phyloP scores from a whole-genome alignment of 768 basidiomycete genomes.

The Antrodiella citrinella region DNA sequence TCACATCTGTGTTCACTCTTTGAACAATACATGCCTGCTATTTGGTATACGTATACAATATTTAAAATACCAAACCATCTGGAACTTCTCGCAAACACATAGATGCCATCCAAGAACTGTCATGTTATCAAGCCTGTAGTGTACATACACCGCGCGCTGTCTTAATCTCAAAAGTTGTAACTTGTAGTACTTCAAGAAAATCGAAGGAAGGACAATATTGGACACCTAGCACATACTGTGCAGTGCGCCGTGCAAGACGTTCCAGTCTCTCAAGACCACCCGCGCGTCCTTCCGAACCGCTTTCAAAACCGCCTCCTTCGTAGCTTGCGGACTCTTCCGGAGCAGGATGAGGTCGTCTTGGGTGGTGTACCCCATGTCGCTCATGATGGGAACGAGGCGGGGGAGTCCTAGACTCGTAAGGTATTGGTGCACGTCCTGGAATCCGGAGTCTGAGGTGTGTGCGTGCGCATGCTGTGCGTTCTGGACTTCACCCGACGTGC shows the following conservation, averaged over 20 bases:
- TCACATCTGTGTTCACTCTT: no score
- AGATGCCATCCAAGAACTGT: no score
- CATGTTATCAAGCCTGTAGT: background rate
- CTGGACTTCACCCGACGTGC: no score
- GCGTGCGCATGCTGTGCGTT: no score
- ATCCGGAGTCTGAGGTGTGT: no score
- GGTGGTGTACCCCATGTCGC: background rate
- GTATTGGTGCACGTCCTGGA: background rate
- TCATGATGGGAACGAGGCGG: background rate
- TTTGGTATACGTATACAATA: no score
- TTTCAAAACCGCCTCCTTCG: background rate
- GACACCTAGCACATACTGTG: background rate
- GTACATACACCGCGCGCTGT: background rate
- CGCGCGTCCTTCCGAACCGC: background rate
- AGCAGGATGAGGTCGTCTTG: background rate
- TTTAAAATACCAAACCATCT: no score
- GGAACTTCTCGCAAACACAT: no score
- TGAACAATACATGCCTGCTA: no score
- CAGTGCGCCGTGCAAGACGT: background rate
- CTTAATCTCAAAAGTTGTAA: background rate
- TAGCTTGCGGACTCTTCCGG: background rate
- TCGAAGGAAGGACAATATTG: background rate
- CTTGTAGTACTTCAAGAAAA: background rate
- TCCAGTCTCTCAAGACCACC: background rate
- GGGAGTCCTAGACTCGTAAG: background rate